Conservation (phyloP, 495 filamentous ascomycete species). For the Lasiosphaeria ovina region DNA sequence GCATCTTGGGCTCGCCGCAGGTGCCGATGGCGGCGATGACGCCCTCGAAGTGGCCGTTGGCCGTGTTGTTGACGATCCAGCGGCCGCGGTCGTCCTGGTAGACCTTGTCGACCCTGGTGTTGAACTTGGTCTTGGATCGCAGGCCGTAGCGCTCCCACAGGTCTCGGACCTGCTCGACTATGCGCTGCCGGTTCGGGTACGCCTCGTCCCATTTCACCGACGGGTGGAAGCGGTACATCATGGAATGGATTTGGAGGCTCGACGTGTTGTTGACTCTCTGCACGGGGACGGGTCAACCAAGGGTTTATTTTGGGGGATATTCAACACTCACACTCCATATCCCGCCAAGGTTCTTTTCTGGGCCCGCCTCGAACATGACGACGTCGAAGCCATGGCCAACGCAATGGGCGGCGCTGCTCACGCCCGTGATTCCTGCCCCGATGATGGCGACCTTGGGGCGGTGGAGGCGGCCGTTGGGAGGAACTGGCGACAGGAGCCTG, state of each 20-base stretch:
- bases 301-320: neutral
- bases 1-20: slow-evolving; percentile 74
- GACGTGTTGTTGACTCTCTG: slow-evolving; percentile 82
- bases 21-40: slow-evolving; percentile 75
- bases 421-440: slow-evolving; percentile 77
- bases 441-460: slow-evolving; percentile 76
- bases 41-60: slow-evolving; percentile 72
- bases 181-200: slow-evolving; percentile 72
- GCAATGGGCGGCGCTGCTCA: slow-evolving; percentile 80
- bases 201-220: slow-evolving; percentile 69
- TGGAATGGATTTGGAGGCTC: slow-evolving; percentile 74
- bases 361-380: slow-evolving; percentile 69
- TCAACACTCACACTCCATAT: slow-evolving; percentile 72
- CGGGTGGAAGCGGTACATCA: slow-evolving; percentile 89
- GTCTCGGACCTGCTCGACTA: slow-evolving; percentile 65
- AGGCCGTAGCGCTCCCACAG: slow-evolving; percentile 77
- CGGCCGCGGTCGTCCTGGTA: slow-evolving; percentile 65
- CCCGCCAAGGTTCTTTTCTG: slow-evolving; percentile 63
- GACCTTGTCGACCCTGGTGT: slow-evolving; percentile 64
- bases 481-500: slow-evolving; percentile 65
- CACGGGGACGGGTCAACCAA: neutral
- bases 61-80: slow-evolving; percentile 75
- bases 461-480: slow-evolving; percentile 57
- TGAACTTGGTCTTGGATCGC: slow-evolving; percentile 66
- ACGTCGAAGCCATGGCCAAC: slow-evolving; percentile 86